These are phyloP conservation scores for Aquanectria penicillioides DNA, from an alignment of 2,329 filamentous ascomycete genomes.

Conservation along the genomic window DNA sequence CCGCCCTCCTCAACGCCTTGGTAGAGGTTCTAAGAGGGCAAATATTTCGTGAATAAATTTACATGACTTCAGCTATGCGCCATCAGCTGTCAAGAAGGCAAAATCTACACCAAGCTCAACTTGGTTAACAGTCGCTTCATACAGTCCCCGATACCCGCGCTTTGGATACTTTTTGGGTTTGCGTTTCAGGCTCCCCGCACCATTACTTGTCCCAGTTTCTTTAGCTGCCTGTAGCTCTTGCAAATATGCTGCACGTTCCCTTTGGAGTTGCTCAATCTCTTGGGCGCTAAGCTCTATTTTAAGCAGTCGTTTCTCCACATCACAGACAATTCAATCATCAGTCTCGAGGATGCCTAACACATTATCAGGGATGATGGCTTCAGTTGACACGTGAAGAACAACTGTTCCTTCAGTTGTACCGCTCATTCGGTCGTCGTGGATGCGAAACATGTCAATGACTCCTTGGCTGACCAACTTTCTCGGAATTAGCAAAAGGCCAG, in stretches of 20 bases:
- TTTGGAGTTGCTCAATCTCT: conserved; percentile 72
- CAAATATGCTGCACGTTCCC: conserved; percentile 68
- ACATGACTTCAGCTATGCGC: no score
- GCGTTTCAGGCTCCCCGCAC: conserved; percentile 48
- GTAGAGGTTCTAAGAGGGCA: no score
- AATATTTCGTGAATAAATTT: no score
- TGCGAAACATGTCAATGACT: conserved; percentile 80
- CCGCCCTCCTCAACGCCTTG: no score
- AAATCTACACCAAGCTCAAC: conserved; percentile 69
- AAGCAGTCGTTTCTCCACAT: conserved; percentile 73
- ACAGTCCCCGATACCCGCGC: conserved; percentile 68
- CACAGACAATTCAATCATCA: conserved; percentile 82
- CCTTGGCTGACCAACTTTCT: conserved; percentile 81
- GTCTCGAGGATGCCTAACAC: conserved; percentile 80
- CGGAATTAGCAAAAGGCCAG: conserved; percentile 71
- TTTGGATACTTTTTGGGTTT: no score
- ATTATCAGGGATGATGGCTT: conserved; percentile 79
- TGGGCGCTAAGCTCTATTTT: conserved; percentile 70
- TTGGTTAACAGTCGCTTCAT: conserved; percentile 68
- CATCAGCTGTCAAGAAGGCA: conserved; percentile 65
- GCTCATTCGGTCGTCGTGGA: conserved; percentile 88
- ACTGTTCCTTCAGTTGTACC: conserved; percentile 91
- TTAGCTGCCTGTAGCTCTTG: conserved; percentile 64
- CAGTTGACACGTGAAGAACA: conserved; percentile 86
- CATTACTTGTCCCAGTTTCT: conserved; percentile 33